Evolutionary conservation across 768 basidiomycete genomes (phyloP), one percentile per base, ranked within the genome.

Genomic region (Strobilomyces confusus): DNA sequence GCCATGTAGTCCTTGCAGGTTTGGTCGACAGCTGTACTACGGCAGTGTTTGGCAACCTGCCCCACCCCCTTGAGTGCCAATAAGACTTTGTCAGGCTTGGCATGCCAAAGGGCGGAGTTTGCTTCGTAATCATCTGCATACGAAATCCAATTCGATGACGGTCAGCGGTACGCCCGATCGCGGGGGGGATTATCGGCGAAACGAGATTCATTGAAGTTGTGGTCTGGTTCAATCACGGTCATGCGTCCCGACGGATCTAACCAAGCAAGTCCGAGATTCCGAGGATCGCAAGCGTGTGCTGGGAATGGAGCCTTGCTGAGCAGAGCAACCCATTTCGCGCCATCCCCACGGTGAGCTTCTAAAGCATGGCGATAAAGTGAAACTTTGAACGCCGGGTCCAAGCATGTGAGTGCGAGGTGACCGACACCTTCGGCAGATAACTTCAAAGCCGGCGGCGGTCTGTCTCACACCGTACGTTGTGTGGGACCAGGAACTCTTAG

Each of bases 321-420:
- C 20, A 33, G 32, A 33, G 13, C 9, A 29, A 19, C 4, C n/a
- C 26, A 19, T n/a, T 9, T 30, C 30, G 44, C n/a, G 32, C 14
- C 14, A 14, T 33, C 7, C 30, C 30, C 29, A 30, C 42, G 29
- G 17, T 43, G 11, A 25, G 15, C 41, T 42, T 42, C 33, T 15
- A 23, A 25, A 25, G 23, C 25, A 25, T 25, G 22, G 23, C 9
- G 15, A 4, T 25, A 8, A 20, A 40, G 12, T 40, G 13, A 11
- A 22, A 17, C 42, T 5, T n/a, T 43, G 41, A 14, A 37, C n/a
- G n/a, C n/a, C 36, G 36, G 36, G 36, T 37, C 36, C 36, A 15
- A 37, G 15, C 14, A 49, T 54, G 26, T 70, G 64, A 12, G 44
- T 13, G 11, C 32, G 13, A 3, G 12, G 33, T 33, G 12, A 33